Conservation (phyloP, 2,329 filamentous ascomycete species). For the Phoma sp. region DNA sequence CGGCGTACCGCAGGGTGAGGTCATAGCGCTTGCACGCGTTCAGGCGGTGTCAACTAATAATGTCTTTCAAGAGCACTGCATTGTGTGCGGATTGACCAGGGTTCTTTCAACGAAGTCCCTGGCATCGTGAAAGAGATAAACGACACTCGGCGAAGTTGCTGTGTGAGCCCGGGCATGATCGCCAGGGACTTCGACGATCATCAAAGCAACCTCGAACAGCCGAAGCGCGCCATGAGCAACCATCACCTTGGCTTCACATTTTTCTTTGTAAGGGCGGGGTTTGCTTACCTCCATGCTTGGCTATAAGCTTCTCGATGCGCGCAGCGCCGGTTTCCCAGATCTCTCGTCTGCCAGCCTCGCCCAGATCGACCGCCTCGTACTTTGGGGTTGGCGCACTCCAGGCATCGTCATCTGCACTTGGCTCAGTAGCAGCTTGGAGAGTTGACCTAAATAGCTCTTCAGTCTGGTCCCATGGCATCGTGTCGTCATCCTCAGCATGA, state of each 20-base stretch:
- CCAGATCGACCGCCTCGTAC: slow-evolving; percentile 37
- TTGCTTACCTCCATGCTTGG: slow-evolving; percentile 47
- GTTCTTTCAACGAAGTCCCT: not conserved
- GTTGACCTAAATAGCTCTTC: slow-evolving; percentile 42
- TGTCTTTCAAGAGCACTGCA: slow-evolving; percentile 1
- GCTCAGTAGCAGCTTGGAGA: slow-evolving; percentile 31
- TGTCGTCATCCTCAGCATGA: slow-evolving; percentile 44
- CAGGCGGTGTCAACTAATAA: slow-evolving; percentile 17
- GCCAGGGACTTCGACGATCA: slow-evolving; percentile 14
- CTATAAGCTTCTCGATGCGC: slow-evolving; percentile 45
- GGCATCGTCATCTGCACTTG: slow-evolving; percentile 19
- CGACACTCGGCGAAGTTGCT: not conserved
- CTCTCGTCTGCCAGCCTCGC: slow-evolving; percentile 45
- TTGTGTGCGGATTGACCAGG: not conserved
- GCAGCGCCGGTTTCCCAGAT: slow-evolving; percentile 35
- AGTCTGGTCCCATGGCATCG: slow-evolving; percentile 47
- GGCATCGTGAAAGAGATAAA: not conserved
- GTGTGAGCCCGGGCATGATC: not conserved
- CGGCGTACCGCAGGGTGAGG: slow-evolving; percentile 17
- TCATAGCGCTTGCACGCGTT: slow-evolving; percentile 11
- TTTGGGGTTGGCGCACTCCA: slow-evolving; percentile 18
- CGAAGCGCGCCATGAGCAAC: slow-evolving; percentile 15
- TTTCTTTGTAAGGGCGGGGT: slow-evolving; percentile 19
- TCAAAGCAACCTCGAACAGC: slow-evolving; percentile 8
- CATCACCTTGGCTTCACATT: slow-evolving; percentile 13